Conservation (phyloP, 129 eudicot species). For the Escallonia herrerae region DNA sequence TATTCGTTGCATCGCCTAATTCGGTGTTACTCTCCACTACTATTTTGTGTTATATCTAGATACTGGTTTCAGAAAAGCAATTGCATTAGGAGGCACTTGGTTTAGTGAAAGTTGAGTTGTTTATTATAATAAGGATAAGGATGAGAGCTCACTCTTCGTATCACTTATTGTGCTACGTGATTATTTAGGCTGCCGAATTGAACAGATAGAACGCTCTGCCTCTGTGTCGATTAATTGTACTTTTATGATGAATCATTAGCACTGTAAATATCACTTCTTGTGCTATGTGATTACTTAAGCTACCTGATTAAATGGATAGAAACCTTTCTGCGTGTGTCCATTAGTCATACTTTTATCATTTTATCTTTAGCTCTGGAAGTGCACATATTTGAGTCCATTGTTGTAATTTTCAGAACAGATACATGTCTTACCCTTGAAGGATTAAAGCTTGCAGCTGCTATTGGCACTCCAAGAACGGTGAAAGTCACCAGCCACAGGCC, state of each 20-base stretch:
- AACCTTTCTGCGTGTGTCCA: too few species aligned
- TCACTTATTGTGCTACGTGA: not conserved
- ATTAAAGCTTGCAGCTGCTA: conserved; percentile 97
- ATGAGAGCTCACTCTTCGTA: not conserved
- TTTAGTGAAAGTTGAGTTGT: not conserved
- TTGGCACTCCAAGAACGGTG: conserved; percentile 74
- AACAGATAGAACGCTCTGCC: not conserved
- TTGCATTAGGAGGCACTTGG: not conserved
- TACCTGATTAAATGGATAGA: too few species aligned
- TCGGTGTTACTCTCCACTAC: too few species aligned
- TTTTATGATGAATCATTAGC: too few species aligned
- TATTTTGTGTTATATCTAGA: not conserved
- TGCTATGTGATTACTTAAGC: too few species aligned
- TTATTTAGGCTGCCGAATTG: not conserved
- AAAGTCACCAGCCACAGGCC: conserved; percentile 90
- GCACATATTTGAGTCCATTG: too few species aligned
- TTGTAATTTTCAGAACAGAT: not conserved
- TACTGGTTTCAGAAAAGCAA: not conserved
- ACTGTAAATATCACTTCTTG: too few species aligned
- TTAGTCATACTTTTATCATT: too few species aligned
- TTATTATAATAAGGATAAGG: not conserved
- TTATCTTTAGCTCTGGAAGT: too few species aligned
- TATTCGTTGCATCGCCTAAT: too few species aligned
- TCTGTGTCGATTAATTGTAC: too few species aligned
- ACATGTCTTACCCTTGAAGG: conserved; percentile 60